Percentiles rank a stretch among this genome's conserved stretches.
phyloP scores from a whole-genome alignment of 2,329 filamentous ascomycete species.

The Pseudocercospora musae region DNA sequence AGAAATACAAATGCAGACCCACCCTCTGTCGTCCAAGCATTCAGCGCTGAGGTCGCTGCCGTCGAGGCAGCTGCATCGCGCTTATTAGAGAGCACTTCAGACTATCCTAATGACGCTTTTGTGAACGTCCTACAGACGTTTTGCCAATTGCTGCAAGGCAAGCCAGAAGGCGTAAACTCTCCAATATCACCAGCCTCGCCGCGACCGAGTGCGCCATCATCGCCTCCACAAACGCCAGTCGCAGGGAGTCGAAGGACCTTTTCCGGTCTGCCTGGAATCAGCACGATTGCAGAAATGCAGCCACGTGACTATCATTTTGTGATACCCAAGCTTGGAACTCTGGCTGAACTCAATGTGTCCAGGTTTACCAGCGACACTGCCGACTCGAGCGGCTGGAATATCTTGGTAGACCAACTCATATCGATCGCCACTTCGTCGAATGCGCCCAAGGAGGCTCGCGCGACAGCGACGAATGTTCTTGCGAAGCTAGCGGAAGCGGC shows the following conservation, averaged over 20 bases:
- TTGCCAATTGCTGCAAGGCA: constrained; percentile 61
- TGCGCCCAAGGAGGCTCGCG: constrained; percentile 44
- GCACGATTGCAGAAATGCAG: constrained; percentile 37
- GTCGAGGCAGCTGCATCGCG: constrained; percentile 84
- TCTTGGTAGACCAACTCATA: constrained; percentile 58
- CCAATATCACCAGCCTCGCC: constrained; percentile 9
- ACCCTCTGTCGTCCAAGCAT: constrained; percentile 30
- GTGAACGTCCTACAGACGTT: constrained; percentile 72
- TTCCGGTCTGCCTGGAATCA: constrained; percentile 45
- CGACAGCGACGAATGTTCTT: constrained; percentile 50
- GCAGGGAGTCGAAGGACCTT: constrained; percentile 32
- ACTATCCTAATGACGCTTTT: constrained; percentile 83
- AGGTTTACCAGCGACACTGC: constrained; percentile 68
- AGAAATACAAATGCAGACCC: constrained; percentile 24
- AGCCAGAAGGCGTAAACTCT: constrained; percentile 10
- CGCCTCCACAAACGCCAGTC: constrained; percentile 29
- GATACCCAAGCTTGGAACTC: constrained; percentile 47
- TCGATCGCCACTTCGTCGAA: constrained; percentile 42
- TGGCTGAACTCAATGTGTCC: constrained; percentile 45
- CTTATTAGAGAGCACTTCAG: constrained; percentile 85
- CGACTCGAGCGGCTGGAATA: constrained; percentile 70
- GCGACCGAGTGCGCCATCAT: constrained; percentile 7
- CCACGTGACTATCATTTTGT: constrained; percentile 48
- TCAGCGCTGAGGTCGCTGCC: constrained; percentile 77
- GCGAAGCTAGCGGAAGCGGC: constrained; percentile 49